Evolutionary conservation across 140 eudicot species (phyloP), one percentile per base, ranked within the genome.

Genomic region (Cichorium intybus): DNA sequence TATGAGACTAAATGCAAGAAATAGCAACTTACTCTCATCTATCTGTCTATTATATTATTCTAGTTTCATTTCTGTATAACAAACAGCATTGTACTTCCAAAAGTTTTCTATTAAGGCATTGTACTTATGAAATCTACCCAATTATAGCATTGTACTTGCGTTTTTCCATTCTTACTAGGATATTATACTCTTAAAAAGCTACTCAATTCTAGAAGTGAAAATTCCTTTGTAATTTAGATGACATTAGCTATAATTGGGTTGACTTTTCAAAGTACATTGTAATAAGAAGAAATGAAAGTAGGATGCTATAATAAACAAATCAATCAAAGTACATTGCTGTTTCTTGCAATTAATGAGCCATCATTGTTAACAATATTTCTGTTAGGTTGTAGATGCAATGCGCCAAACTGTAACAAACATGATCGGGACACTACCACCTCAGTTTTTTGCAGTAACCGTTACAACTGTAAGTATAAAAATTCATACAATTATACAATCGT

Each of bases 331-430:
- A 39, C 16, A 12, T 39, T 39, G 46, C 4, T 11, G 12, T 43
- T 43, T 43, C 18, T 43, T 43, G 49, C 49, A 2, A 39, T 39
- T 2, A 11, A 9, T 4, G 3, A 33, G 12, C 15, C 31, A 29
- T 22, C 51, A n/a, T 35, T 71, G 24, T 22, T 70, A 51, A 4
- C 49, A 1, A 26, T 41, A 33, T 76, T 45, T 69, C 24, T 53
- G 55, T 53, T 80, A 92, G 99, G 93, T 92, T 71, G 99, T 92
- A 71, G 99, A 92, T 72, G 99, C 99, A 12, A 92, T 92, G 99
- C 97, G 99, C 54, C 96, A 88, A 75, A 92, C 99, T 2, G 96
- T 92, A 57, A 85, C 99, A 64, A 92, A 92, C 75, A 92, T 92
- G 99, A 92, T 92, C 65, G 99, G 99, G 35, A 92, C 96, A 14